Evolutionary conservation across 2,329 filamentous ascomycete species (phyloP), one percentile per base, ranked within the genome.

Genomic region (Pseudocercospora vitis): DNA sequence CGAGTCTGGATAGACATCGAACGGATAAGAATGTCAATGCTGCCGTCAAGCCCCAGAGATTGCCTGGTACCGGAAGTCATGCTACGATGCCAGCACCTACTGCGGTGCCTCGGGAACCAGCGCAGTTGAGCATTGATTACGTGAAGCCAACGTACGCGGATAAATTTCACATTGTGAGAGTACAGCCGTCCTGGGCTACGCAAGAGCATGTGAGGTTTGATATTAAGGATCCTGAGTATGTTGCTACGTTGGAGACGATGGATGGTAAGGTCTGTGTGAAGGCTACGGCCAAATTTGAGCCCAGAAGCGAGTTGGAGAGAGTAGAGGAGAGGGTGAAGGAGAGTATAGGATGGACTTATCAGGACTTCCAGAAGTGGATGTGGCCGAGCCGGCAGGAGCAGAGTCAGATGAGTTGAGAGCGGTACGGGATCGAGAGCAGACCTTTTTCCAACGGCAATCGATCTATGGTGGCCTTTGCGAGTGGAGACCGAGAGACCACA

Each of bases 101-200:
- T 1, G 37, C 53, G 14, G 18, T 59, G 32, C 54, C 57, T 19
- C 31, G 50, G 8, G 71, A 71, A 35, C 73, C 74, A 2, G 67
- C 65, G 21, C 68, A 72, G 9, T 55, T 78, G 53, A 73, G 70
- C 35, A 66, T 91, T 45, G 77, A 78, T 49, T 91, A 90, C 68
- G 76, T 80, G 37, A 78, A 77, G 52, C 84, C 83, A 0, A 82
- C 84, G 6, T 69, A 76, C 29, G 79, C 81, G 32, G 79, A 81
- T 49, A 73, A 76, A 32, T 88, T 87, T 68, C 89, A 88, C 70
- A 75, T 86, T 26, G 71, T 90, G 5, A 74, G 78, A 52, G 75
- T 78, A 9, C 68, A 73, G 48, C 78, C 74, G 26, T 64, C 60
- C 29, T 46, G 40, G 32, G 48, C 42, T 26, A 56, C 58, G 19